A percentile compares a stretch with the other conserved stretches of the same genome.
These are phyloP conservation scores for baker's yeast (Saccharomyces cerevisiae) DNA, from an alignment of 805 yeast species.

Conservation along the genomic window DNA sequence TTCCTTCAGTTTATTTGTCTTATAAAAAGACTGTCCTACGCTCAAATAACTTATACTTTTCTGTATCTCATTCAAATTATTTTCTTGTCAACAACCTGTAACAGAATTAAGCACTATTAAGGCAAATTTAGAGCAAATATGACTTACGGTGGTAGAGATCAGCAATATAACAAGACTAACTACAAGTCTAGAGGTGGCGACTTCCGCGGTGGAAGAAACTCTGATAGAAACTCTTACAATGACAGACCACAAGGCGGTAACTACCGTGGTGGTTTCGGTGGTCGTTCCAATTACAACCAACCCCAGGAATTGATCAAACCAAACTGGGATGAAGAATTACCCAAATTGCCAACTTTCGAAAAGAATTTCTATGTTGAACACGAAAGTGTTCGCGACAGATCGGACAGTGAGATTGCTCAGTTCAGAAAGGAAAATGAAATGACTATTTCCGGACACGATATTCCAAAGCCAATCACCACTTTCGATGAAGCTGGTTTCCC, in stretches of 20 bases:
- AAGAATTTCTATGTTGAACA: conserved; percentile 91
- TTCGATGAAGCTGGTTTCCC: conserved; percentile 99
- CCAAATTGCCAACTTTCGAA: conserved; percentile 75
- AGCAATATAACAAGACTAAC: conserved; percentile 32
- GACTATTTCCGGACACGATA: conserved; percentile 73
- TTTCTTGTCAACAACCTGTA: neutral
- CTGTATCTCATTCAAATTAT: too few relatives aligned
- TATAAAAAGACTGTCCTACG: neutral
- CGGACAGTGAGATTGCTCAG: conserved; percentile 59
- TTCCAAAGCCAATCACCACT: conserved; percentile 86
- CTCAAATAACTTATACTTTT: neutral
- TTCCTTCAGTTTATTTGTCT: neutral
- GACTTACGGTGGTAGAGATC: conserved; percentile 32
- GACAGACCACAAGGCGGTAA: conserved; percentile 29
- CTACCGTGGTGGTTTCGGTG: conserved; percentile 33
- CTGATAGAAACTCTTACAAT: conserved; percentile 33
- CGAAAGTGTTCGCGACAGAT: conserved; percentile 64
- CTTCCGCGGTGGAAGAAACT: conserved; percentile 33
- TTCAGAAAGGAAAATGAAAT: conserved; percentile 83
- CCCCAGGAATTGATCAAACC: conserved; percentile 45
- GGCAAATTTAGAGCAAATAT: conserved; percentile 8
- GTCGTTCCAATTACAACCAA: conserved; percentile 26
- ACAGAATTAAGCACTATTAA: neutral
- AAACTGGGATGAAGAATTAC: conserved; percentile 62
- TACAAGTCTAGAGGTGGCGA: conserved; percentile 35